Evolutionary conservation across 108 stramenopile genomes (phyloP).

Genomic region (Fragilaria crotonensis): DNA sequence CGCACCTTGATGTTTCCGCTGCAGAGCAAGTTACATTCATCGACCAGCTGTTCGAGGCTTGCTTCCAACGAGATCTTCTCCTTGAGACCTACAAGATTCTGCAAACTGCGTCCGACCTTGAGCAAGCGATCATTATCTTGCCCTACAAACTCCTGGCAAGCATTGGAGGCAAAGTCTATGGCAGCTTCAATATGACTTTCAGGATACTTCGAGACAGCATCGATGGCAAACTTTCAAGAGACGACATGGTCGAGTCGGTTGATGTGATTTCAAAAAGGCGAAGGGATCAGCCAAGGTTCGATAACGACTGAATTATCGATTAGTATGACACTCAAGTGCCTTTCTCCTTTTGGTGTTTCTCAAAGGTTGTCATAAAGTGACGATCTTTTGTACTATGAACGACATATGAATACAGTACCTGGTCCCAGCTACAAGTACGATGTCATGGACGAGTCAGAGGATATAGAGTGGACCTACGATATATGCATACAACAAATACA

Average conservation of each 20-base stretch:
- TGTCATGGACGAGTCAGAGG: too few relatives aligned
- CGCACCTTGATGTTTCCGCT: conserved; percentile 5
- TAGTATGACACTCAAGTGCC: too few relatives aligned
- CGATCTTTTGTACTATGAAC: too few relatives aligned
- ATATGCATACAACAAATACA: too few relatives aligned
- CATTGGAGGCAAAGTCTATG: conserved; percentile 30
- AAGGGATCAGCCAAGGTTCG: too few relatives aligned
- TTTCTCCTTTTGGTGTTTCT: too few relatives aligned
- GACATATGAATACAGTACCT: too few relatives aligned
- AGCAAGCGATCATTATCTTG: conserved; percentile 57
- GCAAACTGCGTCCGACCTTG: conserved; percentile 56
- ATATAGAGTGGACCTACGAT: too few relatives aligned
- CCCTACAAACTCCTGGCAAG: conserved; percentile 31
- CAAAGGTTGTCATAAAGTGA: too few relatives aligned
- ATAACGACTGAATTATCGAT: too few relatives aligned
- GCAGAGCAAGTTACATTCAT: conserved; percentile 38
- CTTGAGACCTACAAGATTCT: conserved; percentile 23
- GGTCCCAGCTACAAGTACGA: too few relatives aligned
- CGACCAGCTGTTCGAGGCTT: conserved; percentile 27
- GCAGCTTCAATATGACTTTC: conserved; percentile 30
- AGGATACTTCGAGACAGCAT: conserved; percentile 15
- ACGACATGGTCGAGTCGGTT: not conserved
- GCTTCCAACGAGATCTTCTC: conserved; percentile 17
- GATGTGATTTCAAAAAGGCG: too few relatives aligned
- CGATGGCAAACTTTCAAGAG: not conserved